Evolutionary conservation across 2,329 filamentous ascomycete genomes (phyloP).

Genomic region (Claviceps sorghi): DNA sequence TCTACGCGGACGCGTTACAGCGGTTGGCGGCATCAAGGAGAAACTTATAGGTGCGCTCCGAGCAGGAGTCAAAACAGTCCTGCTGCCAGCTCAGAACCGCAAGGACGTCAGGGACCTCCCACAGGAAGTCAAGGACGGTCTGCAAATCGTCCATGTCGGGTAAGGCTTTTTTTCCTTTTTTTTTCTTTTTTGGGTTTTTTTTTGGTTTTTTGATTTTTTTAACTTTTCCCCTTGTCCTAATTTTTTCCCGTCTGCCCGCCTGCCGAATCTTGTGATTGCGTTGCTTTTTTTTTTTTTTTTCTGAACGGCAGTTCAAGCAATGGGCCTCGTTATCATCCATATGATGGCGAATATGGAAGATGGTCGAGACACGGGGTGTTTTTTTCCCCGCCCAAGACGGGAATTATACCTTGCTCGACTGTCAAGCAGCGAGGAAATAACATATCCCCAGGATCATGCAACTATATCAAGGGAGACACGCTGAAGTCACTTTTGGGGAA

Average conservation of each 20-base stretch:
- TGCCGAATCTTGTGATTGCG: background rate
- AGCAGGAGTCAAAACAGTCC: conserved; percentile 85
- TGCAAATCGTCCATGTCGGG: conserved; percentile 83
- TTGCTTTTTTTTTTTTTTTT: no score
- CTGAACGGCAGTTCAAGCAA: background rate
- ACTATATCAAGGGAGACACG: background rate
- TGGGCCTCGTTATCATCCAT: background rate
- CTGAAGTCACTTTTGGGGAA: background rate
- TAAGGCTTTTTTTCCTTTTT: conserved; percentile 31
- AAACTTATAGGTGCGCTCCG: conserved; percentile 89
- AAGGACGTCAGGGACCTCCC: conserved; percentile 90
- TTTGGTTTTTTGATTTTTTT: no score
- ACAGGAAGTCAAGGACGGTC: conserved; percentile 69
- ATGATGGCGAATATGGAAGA: background rate
- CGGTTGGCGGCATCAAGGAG: conserved; percentile 96
- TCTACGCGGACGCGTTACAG: conserved; percentile 76
- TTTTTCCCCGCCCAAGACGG: background rate
- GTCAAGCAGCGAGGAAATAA: background rate
- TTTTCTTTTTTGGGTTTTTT: conserved; percentile 33
- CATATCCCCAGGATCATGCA: background rate
- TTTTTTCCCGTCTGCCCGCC: background rate
- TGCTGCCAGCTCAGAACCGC: conserved; percentile 74
- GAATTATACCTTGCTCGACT: background rate
- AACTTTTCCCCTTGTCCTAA: background rate
- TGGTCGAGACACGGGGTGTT: background rate